Conservation (phyloP, 108 stramenopile species). For the Skeletonema tropicum region DNA sequence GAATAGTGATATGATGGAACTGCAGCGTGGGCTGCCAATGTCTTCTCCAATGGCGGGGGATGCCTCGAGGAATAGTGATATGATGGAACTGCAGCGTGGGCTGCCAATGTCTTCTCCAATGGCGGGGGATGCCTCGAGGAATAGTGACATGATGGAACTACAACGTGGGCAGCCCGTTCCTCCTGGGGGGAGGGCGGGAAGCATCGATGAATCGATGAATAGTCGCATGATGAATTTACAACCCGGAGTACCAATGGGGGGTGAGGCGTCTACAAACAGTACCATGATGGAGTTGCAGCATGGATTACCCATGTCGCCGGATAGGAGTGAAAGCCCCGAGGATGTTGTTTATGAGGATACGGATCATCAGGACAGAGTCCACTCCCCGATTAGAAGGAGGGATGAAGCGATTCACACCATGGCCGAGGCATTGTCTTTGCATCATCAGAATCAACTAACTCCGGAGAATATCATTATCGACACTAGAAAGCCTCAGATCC, state of each 20-base stretch:
- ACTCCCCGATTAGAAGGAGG: constrained; percentile 1
- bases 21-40: neutral
- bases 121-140: neutral
- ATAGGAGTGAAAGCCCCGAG: constrained; percentile 2
- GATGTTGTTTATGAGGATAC: constrained; percentile 2
- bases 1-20: neutral
- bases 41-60: neutral
- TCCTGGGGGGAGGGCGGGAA: neutral
- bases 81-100: neutral
- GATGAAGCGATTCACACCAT: neutral
- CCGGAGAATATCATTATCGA: neutral
- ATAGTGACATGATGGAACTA: neutral
- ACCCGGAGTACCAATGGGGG: neutral
- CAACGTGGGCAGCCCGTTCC: neutral
- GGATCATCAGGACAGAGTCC: neutral
- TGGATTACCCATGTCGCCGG: constrained; percentile 14
- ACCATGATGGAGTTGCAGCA: constrained; percentile 25
- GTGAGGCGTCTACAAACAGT: neutral
- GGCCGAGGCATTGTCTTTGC: neutral
- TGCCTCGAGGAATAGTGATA: neutral
- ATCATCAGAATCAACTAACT: neutral
- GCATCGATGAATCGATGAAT: neutral
- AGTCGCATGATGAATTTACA: neutral
- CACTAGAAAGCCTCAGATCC: constrained; percentile 1
- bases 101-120: neutral